Base-by-base conservation (phyloP, 495 filamentous ascomycete species). In the Hyphodiscus hymeniophilus region DNA sequence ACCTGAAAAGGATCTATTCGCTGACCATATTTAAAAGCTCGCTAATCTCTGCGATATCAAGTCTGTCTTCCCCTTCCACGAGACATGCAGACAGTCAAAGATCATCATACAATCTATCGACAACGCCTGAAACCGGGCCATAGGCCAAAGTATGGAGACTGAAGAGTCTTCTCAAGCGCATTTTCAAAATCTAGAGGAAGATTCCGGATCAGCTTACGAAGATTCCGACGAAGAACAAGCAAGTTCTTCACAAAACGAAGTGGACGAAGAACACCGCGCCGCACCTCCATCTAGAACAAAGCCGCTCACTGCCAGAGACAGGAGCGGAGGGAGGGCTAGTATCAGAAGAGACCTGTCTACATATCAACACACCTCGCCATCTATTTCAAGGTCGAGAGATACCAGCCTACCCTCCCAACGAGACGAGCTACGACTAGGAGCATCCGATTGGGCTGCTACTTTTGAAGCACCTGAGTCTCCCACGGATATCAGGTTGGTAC, bases 201-300 rank as follows among this genome's bases (percentile, higher is more conserved):
- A 52, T 30, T 60, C 56, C 44, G 59, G 48, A 42, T 50, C 51
- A 40, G 50, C 45, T 35, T 58, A 58, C 50, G 52, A 54, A 50
- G 22, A 39, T 12, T 54, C 52, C 5, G 38, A 45, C 44, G 51
- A 41, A 17, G 7, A 41, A 12, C n/a, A 8, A 13, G 44, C 33
- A 31, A 6, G 7, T 2, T 32, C 41, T 24, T 38, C 47, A 30
- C 42, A 50, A 50, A 26, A 38, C 28, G 45, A n/a, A n/a, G n/a
- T n/a, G n/a, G n/a, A n/a, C n/a, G n/a, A 47, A 20, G 16, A 31
- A 8, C 18, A 16, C 1, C 8, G 15, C 1, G 11, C n/a, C 10
- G 16, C 38, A 28, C 47, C 28, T 10, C 13, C 41, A 18, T 45
- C 48, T 15, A 41, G 46, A 32, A 20, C 46, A 5, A 48, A 17